These are phyloP conservation scores for Aurantiochytrium sp. DNA, from an alignment of 108 stramenopile species.

Conservation along the genomic window DNA sequence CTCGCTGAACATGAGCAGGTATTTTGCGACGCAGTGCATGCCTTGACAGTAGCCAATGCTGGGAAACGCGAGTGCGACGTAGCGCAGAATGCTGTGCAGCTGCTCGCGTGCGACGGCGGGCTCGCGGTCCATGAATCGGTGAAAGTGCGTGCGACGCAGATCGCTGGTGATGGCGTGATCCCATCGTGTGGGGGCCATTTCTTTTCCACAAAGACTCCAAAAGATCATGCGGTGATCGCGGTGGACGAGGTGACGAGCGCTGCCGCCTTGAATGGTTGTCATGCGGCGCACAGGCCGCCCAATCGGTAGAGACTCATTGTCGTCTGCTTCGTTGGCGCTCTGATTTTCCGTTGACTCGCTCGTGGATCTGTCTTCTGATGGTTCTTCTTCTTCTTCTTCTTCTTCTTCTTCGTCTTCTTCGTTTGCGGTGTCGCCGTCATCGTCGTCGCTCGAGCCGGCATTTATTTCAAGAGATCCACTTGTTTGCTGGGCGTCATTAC, in stretches of 20 bases:
- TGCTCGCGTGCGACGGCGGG: neutral
- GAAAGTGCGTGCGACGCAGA: neutral
- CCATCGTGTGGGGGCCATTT: conserved; percentile 3
- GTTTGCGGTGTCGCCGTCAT: no score
- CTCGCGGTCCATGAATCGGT: neutral
- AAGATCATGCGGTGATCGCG: conserved; percentile 1
- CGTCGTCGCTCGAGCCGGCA: no score
- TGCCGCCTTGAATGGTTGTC: neutral
- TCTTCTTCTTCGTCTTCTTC: no score
- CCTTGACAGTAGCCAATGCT: conserved; percentile 1
- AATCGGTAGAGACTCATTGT: neutral
- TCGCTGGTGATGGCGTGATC: neutral
- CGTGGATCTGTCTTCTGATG: no score
- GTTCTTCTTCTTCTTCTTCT: no score
- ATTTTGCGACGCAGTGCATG: conserved; percentile 11
- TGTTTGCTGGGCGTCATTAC: no score
- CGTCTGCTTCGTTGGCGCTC: no score
- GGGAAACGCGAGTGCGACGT: neutral
- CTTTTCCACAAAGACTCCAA: conserved; percentile 1
- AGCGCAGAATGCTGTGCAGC: conserved; percentile 14
- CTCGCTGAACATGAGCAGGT: neutral
- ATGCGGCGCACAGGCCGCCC: neutral
- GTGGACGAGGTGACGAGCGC: neutral
- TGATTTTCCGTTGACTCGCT: no score
- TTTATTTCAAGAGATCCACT: no score